A percentile compares a stretch with the other conserved stretches of the same genome.
These are phyloP conservation scores for Colletotrichum higginsianum DNA, from an alignment of 2,329 filamentous ascomycete species.

Conservation along the genomic window DNA sequence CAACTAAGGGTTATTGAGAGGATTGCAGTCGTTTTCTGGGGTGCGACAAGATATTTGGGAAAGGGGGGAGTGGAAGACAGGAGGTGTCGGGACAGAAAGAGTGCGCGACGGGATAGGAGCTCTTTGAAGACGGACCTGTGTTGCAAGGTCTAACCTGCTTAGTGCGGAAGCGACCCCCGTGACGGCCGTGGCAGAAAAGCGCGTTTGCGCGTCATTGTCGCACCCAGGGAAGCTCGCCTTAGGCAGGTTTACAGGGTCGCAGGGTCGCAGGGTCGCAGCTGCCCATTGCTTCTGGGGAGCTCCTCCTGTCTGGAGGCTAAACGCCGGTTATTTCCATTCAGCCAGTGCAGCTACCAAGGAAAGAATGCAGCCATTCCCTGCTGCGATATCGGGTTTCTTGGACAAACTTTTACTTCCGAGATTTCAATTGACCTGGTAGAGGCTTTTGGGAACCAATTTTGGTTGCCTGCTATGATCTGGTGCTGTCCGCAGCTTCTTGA, in stretches of 20 bases:
- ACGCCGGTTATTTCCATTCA: background rate
- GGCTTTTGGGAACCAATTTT: background rate
- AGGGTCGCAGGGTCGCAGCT: background rate
- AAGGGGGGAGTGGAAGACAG: background rate
- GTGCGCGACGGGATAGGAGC: background rate
- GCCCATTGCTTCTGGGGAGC: constrained; percentile 17
- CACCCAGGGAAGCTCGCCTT: background rate
- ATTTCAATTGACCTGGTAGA: too few relatives aligned
- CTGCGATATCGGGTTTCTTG: background rate
- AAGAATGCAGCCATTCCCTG: background rate
- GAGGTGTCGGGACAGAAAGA: background rate
- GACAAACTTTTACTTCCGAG: background rate
- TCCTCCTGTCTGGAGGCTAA: background rate
- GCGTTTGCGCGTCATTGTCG: constrained; percentile 22
- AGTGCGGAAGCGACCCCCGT: constrained; percentile 2
- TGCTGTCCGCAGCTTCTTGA: background rate
- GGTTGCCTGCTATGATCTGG: background rate
- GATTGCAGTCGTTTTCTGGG: background rate
- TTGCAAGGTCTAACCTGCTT: background rate
- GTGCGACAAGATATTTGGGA: background rate
- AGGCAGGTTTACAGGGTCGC: background rate
- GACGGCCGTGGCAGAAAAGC: constrained; percentile 1
- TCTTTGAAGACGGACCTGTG: background rate
- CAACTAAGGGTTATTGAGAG: background rate
- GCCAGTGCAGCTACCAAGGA: background rate